Conservation (phyloP, 306 rosid species). For the Cicer cuneatum region DNA sequence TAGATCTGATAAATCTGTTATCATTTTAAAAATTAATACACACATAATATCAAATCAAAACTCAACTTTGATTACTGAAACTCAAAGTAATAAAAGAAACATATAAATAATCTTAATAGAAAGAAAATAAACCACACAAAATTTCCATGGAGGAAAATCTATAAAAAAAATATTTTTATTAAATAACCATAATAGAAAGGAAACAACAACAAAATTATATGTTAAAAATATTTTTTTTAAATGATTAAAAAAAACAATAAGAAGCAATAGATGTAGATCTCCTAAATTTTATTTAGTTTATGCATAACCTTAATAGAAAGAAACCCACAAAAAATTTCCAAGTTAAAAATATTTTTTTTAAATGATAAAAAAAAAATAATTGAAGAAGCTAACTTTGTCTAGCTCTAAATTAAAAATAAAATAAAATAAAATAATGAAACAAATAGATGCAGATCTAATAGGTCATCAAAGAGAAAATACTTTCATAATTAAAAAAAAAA, state of each 20-base stretch:
- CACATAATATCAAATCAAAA: conserved; percentile 26
- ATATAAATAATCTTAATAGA: neutral
- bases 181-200: too few relatives aligned
- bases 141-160: neutral
- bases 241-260: neutral
- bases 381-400: neutral
- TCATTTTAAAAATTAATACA: neutral
- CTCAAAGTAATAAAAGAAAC: neutral
- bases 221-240: too few relatives aligned
- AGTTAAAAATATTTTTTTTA: too few relatives aligned
- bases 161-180: neutral
- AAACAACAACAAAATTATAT: too few relatives aligned
- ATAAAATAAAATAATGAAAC: neutral
- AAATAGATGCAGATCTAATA: conserved; percentile 41
- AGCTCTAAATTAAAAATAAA: neutral
- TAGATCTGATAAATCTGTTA: conserved; percentile 46
- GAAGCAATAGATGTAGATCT: neutral
- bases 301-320: too few relatives aligned
- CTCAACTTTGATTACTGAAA: neutral
- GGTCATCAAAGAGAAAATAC: neutral
- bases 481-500: neutral
- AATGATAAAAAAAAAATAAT: too few relatives aligned
- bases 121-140: neutral
- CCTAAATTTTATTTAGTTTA: too few relatives aligned
- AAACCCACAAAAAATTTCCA: too few relatives aligned